Conservation (phyloP, 169 alveolate genomes). For the Toxoplasma gondii region DNA sequence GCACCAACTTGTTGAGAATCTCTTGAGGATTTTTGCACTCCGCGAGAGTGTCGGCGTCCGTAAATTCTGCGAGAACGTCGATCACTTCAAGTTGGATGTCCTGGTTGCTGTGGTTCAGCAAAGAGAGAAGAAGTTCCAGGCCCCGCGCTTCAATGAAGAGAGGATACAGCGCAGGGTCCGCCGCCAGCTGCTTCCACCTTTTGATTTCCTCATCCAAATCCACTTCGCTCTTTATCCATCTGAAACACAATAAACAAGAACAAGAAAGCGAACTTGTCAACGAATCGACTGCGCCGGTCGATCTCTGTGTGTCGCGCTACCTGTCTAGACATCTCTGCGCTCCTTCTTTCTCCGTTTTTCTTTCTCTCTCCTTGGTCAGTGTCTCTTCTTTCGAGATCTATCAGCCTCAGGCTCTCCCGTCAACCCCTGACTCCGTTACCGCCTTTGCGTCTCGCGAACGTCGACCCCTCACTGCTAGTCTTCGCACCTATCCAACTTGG, state of each 20-base stretch:
- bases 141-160: slow-evolving; percentile 17
- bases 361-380: too few relatives aligned
- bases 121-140: slow-evolving; percentile 3
- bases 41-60: slow-evolving; percentile 76
- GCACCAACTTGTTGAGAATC: slow-evolving; percentile 53
- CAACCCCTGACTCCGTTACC: too few relatives aligned
- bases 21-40: slow-evolving; percentile 66
- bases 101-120: slow-evolving; percentile 33
- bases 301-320: not conserved
- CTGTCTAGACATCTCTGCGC: not conserved
- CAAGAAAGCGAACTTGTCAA: not conserved
- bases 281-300: not conserved
- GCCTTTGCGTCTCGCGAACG: too few relatives aligned
- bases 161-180: slow-evolving; percentile 67
- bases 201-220: slow-evolving; percentile 80
- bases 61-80: slow-evolving; percentile 72
- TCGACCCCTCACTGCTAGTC: too few relatives aligned
- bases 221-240: slow-evolving; percentile 78
- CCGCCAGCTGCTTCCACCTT: slow-evolving; percentile 70
- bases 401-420: too few relatives aligned
- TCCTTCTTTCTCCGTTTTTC: too few relatives aligned
- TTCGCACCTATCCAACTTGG: too few relatives aligned
- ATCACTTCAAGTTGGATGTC: slow-evolving; percentile 76
- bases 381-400: too few relatives aligned
- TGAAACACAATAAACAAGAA: not conserved